Evolutionary conservation across 331 rosid species (phyloP), one percentile per base, ranked within the genome.

Genomic region (Pyracantha coccinea): DNA sequence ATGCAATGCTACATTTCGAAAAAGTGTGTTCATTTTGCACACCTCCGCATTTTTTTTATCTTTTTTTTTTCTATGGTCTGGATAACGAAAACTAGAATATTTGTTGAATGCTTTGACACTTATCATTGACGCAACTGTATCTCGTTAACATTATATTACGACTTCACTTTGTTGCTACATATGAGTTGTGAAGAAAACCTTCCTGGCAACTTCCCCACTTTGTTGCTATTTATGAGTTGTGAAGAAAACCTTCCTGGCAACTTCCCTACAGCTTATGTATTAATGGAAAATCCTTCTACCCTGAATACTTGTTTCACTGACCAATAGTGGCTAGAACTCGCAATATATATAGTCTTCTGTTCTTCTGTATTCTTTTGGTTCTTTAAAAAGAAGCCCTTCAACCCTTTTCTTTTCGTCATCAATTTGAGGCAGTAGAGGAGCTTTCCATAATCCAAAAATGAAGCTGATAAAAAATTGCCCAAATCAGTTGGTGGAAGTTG

Each of bases 391-490:
- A 72, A 24, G 17, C 38, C 54, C 4, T 35, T 23, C 47, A 63
- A n/a, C 8, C 15, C 23, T 47, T 44, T 24, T 45, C 16, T 53
- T 47, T 61, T 15, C 47, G 1, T 57, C 55, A 72, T 7, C 17
- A 32, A 23, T 35, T 38, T 71, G 75, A 59, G 32, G 67, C 23
- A 59, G 74, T 74, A 78, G 85, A 78, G 80, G 85, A 78, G 68
- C 27, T 63, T 8, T 27, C 71, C 16, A 35, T 20, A 1, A n/a
- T 19, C 65, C 75, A 78, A 57, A 27, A 68, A 24, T 41, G 81
- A 58, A 73, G 77, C 75, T 67, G 60, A 14, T 77, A 52, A 60
- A 60, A 73, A 57, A 3, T 27, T 64, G 6, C 29, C 58, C 28
- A 75, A 28, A 47, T 9, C 71, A 19, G 28, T 14, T 61, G 70